Percentiles rank a stretch among this genome's conserved stretches.
Conservation (phyloP, 345 rosid species). For the Hibiscus mutabilis region DNA sequence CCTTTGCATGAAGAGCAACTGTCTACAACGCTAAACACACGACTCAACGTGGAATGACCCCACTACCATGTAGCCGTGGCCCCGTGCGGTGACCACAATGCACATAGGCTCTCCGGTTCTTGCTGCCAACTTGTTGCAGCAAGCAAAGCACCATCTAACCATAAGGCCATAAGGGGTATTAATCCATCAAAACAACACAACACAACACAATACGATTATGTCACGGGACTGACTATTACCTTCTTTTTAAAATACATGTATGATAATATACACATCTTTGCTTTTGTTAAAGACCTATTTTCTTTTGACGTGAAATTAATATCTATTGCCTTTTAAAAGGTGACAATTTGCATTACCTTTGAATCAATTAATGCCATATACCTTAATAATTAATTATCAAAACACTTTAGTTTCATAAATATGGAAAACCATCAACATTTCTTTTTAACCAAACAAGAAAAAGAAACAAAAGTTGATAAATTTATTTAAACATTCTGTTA, state of each 20-base stretch:
- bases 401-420: background rate
- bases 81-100: background rate
- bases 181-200: background rate
- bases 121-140: background rate
- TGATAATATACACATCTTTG: no score
- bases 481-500: background rate
- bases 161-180: no score
- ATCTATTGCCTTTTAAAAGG: no score
- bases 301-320: no score
- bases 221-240: no score
- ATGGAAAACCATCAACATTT: background rate
- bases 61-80: background rate
- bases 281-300: no score
- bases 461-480: background rate
- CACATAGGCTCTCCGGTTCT: background rate
- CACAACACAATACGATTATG: no score
- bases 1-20: constrained; percentile 8
- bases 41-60: background rate
- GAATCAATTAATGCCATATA: no score
- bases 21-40: background rate
- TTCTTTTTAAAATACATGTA: background rate
- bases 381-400: no score
- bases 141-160: no score
- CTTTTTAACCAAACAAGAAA: background rate
- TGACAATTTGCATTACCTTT: no score